Evolutionary conservation across 345 rosid genomes (phyloP), one percentile per base, ranked within the genome.

Genomic region (Eucalyptus guilfoylei): DNA sequence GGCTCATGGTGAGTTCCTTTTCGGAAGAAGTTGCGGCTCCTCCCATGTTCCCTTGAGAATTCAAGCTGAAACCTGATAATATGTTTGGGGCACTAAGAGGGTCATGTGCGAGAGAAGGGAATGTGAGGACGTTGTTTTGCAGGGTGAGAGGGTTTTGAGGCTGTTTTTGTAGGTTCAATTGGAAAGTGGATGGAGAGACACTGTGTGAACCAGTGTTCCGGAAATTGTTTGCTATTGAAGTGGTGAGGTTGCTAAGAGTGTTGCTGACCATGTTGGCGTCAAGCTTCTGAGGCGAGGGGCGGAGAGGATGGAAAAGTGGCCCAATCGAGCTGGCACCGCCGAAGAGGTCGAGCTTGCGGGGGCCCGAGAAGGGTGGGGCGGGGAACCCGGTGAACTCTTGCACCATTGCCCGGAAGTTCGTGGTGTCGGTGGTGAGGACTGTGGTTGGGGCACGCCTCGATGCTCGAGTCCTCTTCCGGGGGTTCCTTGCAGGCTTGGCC

Each of bases 301-400:
- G 92, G 88, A 92, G 34, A 49, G 93, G 80, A 86, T 96, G 83
- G 47, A 93, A 58, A 94, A 87, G 80, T 90, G 58, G 87, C 67
- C 87, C 60, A 9, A 86, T 34, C 10, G 87, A 86, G 58, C 87
- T 50, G 87, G 67, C 93, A 15, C 93, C 44, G 69, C 97, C 93
- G 55, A 95, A 96, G 47, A 96, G 96, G 89, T 97, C 96, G 49
- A 95, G 89, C 86, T 96, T 92, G 62, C 95, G 94, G 86, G 98
- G 91, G 86, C 92, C 94, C 1, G 98, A 94, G 89, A 96, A 97
- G 1, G 99, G 99, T 2, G 97, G 95, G 8, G 97, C 92, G 3
- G 99, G 98, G 86, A 95, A 94, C 58, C 99, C 99, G 1, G 99
- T 97, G 91, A 97, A 97, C 87, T 97, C 99, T 90, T 97, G 99